Conservation (phyloP, 177 flowering plant genomes). For the Vitis hybrid region DNA sequence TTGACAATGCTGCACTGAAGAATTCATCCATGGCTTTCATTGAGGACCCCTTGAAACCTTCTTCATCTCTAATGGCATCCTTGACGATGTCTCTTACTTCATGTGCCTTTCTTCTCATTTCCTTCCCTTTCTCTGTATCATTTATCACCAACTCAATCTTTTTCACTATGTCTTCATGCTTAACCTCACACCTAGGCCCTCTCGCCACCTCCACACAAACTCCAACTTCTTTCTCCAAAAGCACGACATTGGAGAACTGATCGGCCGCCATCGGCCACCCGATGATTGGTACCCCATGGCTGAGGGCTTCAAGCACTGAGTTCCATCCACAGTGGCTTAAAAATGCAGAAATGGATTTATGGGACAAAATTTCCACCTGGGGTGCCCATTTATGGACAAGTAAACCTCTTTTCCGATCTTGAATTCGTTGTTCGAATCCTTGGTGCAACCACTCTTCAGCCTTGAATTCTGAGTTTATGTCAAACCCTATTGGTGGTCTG, state of each 20-base stretch:
- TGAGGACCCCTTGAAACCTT: constrained; percentile 7
- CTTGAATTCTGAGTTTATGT: constrained; percentile 36
- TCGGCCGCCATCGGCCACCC: constrained; percentile 66
- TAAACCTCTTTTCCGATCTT: constrained; percentile 27
- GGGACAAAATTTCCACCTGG: constrained; percentile 48
- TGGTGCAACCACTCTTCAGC: constrained; percentile 49
- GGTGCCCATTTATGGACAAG: constrained; percentile 58
- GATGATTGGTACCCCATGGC: constrained; percentile 44
- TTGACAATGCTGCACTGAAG: not conserved
- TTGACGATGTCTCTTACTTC: constrained; percentile 19
- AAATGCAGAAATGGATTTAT: constrained; percentile 33
- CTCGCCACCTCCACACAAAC: constrained; percentile 60
- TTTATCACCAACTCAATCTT: constrained; percentile 36
- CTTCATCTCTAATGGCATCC: constrained; percentile 28
- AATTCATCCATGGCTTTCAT: constrained; percentile 15
- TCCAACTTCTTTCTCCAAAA: constrained; percentile 44
- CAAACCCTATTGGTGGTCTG: constrained; percentile 50
- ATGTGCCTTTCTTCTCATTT: constrained; percentile 31
- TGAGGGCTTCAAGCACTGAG: constrained; percentile 52
- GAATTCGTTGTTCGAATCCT: constrained; percentile 36
- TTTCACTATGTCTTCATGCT: constrained; percentile 19
- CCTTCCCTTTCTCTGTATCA: constrained; percentile 24
- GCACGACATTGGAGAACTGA: constrained; percentile 48
- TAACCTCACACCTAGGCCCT: constrained; percentile 36
- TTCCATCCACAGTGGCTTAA: constrained; percentile 69